phyloP scores from a whole-genome alignment of 192 early-diverging fungal genomes.

The Entomortierella chlamydospora region DNA sequence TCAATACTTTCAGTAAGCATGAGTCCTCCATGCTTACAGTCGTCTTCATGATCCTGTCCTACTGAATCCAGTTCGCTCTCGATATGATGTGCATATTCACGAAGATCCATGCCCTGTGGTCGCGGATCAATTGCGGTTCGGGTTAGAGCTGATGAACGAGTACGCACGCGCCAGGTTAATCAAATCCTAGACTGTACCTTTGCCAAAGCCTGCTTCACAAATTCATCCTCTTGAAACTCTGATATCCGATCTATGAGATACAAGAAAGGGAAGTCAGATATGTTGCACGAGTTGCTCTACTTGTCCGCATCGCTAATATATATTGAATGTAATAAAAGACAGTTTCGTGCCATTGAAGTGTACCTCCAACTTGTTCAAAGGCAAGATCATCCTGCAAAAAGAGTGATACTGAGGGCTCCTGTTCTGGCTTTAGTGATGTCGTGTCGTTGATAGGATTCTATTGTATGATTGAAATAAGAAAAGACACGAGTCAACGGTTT shows the following conservation, averaged over 20 bases:
- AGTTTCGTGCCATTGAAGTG: neutral
- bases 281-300: no score
- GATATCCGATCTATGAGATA: constrained; percentile 69
- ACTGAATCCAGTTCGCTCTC: constrained; percentile 77
- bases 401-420: constrained; percentile 23
- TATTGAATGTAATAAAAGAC: neutral
- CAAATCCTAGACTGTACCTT: constrained; percentile 53
- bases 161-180: neutral
- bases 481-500: no score
- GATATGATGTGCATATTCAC: constrained; percentile 85
- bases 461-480: neutral
- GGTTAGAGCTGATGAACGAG: neutral
- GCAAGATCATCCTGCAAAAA: constrained; percentile 43
- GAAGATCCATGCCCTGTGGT: constrained; percentile 82
- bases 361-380: constrained; percentile 53
- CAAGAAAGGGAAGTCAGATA: neutral
- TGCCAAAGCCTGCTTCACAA: constrained; percentile 83
- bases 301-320: no score
- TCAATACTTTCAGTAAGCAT: neutral
- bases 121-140: neutral
- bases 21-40: constrained; percentile 59
- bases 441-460: constrained; percentile 2
- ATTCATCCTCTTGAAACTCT: constrained; percentile 86
- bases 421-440: constrained; percentile 23
- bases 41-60: constrained; percentile 76